Conservation (phyloP, 768 basidiomycete genomes). For the Lactarius sp. region DNA sequence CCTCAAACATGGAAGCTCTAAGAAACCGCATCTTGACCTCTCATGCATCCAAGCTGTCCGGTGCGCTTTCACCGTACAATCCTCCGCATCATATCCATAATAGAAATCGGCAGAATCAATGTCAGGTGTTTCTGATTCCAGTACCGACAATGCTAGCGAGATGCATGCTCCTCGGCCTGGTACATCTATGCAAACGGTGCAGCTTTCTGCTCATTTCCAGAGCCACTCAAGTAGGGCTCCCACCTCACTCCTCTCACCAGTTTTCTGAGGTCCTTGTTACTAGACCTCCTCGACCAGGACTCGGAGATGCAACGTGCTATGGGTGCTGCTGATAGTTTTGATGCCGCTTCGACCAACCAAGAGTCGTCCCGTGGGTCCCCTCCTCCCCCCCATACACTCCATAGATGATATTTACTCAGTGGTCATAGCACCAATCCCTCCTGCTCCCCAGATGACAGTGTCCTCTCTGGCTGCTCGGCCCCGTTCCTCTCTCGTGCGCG, state of each 20-base stretch:
- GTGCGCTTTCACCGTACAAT: not conserved
- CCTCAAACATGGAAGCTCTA: constrained; percentile 21
- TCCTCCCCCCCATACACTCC: not conserved
- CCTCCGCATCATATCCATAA: not conserved
- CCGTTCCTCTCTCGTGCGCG: constrained; percentile 17
- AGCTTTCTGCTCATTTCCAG: constrained; percentile 23
- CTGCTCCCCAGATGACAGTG: constrained; percentile 7
- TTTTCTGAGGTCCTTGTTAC: not conserved
- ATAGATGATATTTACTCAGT: not conserved
- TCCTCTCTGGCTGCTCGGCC: constrained; percentile 14
- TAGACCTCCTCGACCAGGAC: constrained; percentile 27
- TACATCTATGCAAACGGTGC: constrained; percentile 20
- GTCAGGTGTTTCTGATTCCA: constrained; percentile 17
- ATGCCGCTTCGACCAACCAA: constrained; percentile 17
- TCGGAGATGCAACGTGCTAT: constrained; percentile 26
- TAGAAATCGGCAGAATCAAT: constrained; percentile 12
- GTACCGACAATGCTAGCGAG: constrained; percentile 18
- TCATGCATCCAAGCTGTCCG: constrained; percentile 7
- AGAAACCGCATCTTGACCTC: constrained; percentile 13
- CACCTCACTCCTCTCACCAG: not conserved
- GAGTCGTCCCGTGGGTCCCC: constrained; percentile 15
- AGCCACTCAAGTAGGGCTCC: constrained; percentile 20
- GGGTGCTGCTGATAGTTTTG: constrained; percentile 24
- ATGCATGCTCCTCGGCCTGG: constrained; percentile 6
- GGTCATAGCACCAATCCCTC: constrained; percentile 4